Percentiles rank a stretch among this genome's conserved stretches.
phyloP scores from a whole-genome alignment of 2,329 filamentous ascomycete genomes.

The Xylariales sp. region DNA sequence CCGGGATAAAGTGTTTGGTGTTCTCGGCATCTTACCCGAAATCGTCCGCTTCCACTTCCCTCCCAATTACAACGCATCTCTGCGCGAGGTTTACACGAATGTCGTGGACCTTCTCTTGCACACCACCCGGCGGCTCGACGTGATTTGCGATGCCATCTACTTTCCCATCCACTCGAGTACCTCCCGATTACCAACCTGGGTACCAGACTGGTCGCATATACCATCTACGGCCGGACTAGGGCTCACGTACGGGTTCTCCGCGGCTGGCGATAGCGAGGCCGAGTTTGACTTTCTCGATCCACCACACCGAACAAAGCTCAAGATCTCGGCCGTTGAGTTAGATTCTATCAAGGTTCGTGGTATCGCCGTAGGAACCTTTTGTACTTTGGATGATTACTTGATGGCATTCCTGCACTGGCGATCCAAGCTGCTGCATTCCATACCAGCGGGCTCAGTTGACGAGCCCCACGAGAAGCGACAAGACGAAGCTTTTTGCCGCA shows the following conservation, averaged over 20 bases:
- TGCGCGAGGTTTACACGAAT: slow-evolving; percentile 28
- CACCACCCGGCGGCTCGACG: slow-evolving; percentile 20
- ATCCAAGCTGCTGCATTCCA: slow-evolving; percentile 18
- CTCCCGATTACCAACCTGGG: slow-evolving; percentile 25
- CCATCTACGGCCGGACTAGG: slow-evolving; percentile 14
- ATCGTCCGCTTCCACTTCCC: slow-evolving; percentile 19
- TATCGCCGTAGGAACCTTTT: slow-evolving; percentile 23
- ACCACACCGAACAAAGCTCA: slow-evolving; percentile 12
- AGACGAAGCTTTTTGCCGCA: neutral
- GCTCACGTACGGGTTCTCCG: slow-evolving; percentile 14
- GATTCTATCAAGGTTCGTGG: slow-evolving; percentile 17
- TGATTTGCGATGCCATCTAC: slow-evolving; percentile 29
- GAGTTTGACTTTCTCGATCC: neutral
- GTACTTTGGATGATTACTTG: slow-evolving; percentile 23
- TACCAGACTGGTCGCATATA: slow-evolving; percentile 30
- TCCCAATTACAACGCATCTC: slow-evolving; percentile 24
- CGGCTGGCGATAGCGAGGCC: slow-evolving; percentile 2
- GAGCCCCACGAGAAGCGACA: neutral
- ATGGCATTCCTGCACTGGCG: slow-evolving; percentile 32
- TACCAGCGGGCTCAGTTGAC: neutral
- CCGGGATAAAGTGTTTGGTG: slow-evolving; percentile 29
- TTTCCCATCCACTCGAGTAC: slow-evolving; percentile 20
- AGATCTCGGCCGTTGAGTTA: slow-evolving; percentile 24
- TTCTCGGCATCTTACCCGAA: slow-evolving; percentile 25
- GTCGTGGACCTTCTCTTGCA: slow-evolving; percentile 25